Evolutionary conservation across 2,329 filamentous ascomycete species (phyloP).

Genomic region (Arthrobotrys musiformis): DNA sequence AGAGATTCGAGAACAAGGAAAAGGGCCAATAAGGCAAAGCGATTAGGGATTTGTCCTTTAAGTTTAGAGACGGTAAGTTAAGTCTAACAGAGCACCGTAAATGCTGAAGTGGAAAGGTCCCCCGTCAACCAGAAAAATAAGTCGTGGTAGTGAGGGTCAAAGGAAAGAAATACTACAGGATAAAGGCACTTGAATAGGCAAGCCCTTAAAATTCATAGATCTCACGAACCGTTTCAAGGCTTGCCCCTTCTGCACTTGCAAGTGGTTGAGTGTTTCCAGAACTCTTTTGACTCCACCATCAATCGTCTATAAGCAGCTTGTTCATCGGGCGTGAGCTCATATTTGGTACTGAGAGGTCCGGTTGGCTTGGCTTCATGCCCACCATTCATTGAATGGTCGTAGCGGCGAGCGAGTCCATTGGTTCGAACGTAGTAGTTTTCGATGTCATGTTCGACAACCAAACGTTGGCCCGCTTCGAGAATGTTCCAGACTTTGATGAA

Average conservation of each 20-base stretch:
- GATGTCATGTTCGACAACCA: slow-evolving; percentile 21
- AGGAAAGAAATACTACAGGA: too few relatives aligned
- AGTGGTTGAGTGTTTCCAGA: slow-evolving; percentile 26
- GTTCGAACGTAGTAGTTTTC: slow-evolving; percentile 29
- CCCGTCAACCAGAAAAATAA: too few relatives aligned
- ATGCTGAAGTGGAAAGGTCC: too few relatives aligned
- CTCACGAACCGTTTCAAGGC: not conserved
- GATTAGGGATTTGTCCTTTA: too few relatives aligned
- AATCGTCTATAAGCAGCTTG: slow-evolving; percentile 23
- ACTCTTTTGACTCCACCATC: slow-evolving; percentile 22
- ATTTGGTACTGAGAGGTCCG: slow-evolving; percentile 1
- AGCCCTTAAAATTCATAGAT: not conserved
- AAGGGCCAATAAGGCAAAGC: too few relatives aligned
- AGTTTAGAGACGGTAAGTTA: too few relatives aligned
- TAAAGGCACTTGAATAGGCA: not conserved
- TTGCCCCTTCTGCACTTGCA: slow-evolving; percentile 17
- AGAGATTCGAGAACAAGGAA: too few relatives aligned
- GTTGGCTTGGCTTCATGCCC: not conserved
- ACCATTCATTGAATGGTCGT: slow-evolving; percentile 37
- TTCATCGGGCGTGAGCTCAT: slow-evolving; percentile 10
- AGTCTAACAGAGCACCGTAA: too few relatives aligned
- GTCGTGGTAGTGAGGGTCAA: too few relatives aligned
- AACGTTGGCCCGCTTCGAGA: slow-evolving; percentile 38
- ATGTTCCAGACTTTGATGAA: slow-evolving; percentile 28
- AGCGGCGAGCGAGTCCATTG: slow-evolving; percentile 18